phyloP scores from a whole-genome alignment of 75 land plant species.

The Azolla pinnata region DNA sequence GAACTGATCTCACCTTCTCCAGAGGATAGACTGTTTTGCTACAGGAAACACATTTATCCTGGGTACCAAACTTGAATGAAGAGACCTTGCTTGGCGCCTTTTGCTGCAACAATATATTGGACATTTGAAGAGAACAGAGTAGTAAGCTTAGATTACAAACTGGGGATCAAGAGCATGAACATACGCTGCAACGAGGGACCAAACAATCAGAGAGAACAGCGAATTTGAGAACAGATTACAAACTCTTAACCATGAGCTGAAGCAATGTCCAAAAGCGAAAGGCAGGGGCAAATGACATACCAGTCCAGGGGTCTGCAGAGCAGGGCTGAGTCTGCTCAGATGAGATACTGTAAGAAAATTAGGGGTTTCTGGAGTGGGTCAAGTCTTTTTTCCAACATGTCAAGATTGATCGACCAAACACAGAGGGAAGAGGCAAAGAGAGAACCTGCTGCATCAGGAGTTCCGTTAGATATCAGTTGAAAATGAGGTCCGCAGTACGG shows the following conservation, averaged over 20 bases:
- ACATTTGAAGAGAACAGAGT: conserved; percentile 3
- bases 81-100: conserved; percentile 38
- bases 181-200: not conserved
- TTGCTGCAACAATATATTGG: conserved; percentile 25
- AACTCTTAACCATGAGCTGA: too few species aligned
- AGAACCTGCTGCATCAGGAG: conserved; percentile 38
- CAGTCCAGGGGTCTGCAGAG: too few species aligned
- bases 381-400: not conserved
- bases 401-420: too few species aligned
- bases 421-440: too few species aligned
- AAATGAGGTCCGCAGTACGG: conserved; percentile 67
- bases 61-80: conserved; percentile 42
- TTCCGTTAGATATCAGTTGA: conserved; percentile 60
- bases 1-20: conserved; percentile 34
- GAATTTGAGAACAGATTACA: too few species aligned
- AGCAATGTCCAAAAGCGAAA: too few species aligned
- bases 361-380: not conserved
- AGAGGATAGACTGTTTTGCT: conserved; percentile 49
- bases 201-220: too few species aligned
- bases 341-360: not conserved
- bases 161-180: not conserved
- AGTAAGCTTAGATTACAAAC: not conserved
- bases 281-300: too few species aligned
- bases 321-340: too few species aligned
- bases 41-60: conserved; percentile 55